Base-by-base conservation (phyloP, 75 land plant species). In the Pinus taeda region DNA sequence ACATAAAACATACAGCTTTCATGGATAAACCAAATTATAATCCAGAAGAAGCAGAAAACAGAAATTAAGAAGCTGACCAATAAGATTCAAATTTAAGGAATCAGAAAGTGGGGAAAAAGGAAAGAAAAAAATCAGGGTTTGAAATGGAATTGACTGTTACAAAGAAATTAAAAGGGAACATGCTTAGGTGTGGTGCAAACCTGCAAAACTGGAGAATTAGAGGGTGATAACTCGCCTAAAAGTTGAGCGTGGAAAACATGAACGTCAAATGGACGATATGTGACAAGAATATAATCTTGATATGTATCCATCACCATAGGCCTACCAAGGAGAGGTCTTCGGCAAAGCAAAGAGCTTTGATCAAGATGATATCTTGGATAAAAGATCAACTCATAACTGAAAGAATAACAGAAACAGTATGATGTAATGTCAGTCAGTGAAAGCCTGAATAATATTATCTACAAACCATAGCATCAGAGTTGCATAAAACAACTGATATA, bases 291-390 rank as follows among this genome's bases (percentile, higher is more conserved):
- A 78, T 95, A 95, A 57, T 97, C 92, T 82, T 93, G 91, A 79
- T 91, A 93, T 12, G 93, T 89, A 86, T 97, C 99, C 98, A 97
- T 91, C 57, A 91, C 95, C 29, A 97, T 83, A 36, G 99, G 98
- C 69, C 93, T 97, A 29, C 91, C 93, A 80, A 84, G 87, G 64
- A 97, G 85, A 39, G 79, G 66, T 77, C 93, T 95, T 69, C 91
- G 95, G 78, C 84, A 85, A 13, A 97, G 91, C 78, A 97, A 77
- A 24, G 99, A 97, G 78, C 94, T 91, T 75, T 95, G 93, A 84
- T 97, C 99, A 74, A 97, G 96, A 78, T 97, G 98, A 86, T 93
- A 97, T 73, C 99, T 86, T 77, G 99, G 99, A 82, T 89, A 97
- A 62, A 97, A 90, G 39, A 94, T 86, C 81, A 97, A 79, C 63